Evolutionary conservation across 495 filamentous ascomycete species (phyloP).

Genomic region (Penicillium roqueforti): DNA sequence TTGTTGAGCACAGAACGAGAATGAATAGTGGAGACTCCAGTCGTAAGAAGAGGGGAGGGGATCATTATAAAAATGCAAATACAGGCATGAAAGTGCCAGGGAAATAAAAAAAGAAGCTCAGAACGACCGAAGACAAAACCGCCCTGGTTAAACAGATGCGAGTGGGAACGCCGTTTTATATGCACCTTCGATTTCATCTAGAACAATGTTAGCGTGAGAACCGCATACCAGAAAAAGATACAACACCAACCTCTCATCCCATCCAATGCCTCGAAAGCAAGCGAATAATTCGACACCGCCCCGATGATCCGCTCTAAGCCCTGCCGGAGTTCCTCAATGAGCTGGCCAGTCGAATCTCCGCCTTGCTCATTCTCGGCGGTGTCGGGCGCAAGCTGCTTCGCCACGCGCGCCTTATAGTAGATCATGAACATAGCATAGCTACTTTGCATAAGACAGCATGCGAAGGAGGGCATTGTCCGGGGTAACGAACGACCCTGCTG

Average conservation of each 20-base stretch:
- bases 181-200: constrained; percentile 47
- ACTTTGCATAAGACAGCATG: constrained; percentile 60
- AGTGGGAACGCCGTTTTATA: constrained; percentile 42
- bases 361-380: constrained; percentile 24
- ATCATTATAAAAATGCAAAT: not conserved
- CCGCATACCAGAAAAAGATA: not conserved
- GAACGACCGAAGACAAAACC: constrained; percentile 2
- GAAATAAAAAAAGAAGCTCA: constrained; percentile 9
- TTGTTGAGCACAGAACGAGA: not conserved
- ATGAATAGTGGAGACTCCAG: not conserved
- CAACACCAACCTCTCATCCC: constrained; percentile 56
- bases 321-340: constrained; percentile 52
- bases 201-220: constrained; percentile 7
- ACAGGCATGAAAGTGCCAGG: not conserved
- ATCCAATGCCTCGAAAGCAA: constrained; percentile 57
- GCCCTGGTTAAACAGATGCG: constrained; percentile 25
- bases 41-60: not conserved
- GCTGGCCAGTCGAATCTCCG: constrained; percentile 34
- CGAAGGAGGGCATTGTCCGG: constrained; percentile 57
- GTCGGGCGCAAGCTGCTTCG: constrained; percentile 44
- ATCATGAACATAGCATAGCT: constrained; percentile 60
- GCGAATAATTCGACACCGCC: constrained; percentile 52
- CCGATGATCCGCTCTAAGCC: constrained; percentile 48
- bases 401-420: constrained; percentile 46
- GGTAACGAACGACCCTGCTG: constrained; percentile 35